phyloP scores from a whole-genome alignment of 179 eudicot genomes.

The Nepenthes alata region DNA sequence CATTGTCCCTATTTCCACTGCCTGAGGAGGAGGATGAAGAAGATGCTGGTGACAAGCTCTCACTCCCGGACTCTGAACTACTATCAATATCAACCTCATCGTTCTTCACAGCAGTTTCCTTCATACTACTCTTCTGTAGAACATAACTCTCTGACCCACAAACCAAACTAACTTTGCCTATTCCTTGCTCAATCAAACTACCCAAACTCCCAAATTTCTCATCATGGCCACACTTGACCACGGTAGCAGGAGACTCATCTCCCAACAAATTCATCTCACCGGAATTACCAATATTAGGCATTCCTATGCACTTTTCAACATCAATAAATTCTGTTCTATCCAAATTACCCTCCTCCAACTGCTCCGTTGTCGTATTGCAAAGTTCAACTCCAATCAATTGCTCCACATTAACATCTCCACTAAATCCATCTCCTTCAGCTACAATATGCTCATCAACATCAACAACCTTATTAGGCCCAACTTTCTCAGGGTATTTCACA shows the following conservation, averaged over 20 bases:
- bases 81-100: slow-evolving; percentile 20
- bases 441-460: slow-evolving; percentile 3
- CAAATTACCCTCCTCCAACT: slow-evolving; percentile 4
- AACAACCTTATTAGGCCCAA: slow-evolving; percentile 8
- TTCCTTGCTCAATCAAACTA: slow-evolving; percentile 39
- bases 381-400: slow-evolving; percentile 5
- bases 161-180: slow-evolving; percentile 47
- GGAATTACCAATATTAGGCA: slow-evolving; percentile 3
- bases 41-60: slow-evolving; percentile 21
- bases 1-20: slow-evolving; percentile 27
- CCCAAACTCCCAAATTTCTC: slow-evolving; percentile 20
- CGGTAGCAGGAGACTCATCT: slow-evolving; percentile 8
- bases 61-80: slow-evolving; percentile 30
- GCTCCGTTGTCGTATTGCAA: background rate
- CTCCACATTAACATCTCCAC: slow-evolving; percentile 2
- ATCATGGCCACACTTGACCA: slow-evolving; percentile 5
- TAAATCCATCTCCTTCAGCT: background rate
- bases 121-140: slow-evolving; percentile 11
- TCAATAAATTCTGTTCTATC: slow-evolving; percentile 8
- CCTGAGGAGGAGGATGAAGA: slow-evolving; percentile 44
- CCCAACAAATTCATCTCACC: slow-evolving; percentile 8
- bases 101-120: slow-evolving; percentile 9
- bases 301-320: slow-evolving; percentile 1
- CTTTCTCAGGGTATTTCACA: slow-evolving; percentile 5
- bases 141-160: slow-evolving; percentile 11